Base-by-base conservation (phyloP, 2,329 filamentous ascomycete species). In the Ophiostoma ips region DNA sequence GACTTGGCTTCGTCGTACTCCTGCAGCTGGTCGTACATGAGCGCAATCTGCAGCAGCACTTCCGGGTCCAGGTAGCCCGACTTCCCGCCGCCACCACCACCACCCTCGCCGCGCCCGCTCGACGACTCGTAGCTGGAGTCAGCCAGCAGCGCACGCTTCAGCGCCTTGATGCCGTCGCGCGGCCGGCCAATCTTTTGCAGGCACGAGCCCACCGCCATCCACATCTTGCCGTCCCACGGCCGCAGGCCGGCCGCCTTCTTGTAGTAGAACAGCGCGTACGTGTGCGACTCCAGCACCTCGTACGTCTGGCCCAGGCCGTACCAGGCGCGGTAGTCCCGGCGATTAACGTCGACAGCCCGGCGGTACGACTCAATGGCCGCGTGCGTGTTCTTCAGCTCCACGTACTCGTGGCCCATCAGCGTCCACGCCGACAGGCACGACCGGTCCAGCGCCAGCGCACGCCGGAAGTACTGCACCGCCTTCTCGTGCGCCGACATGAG, bases 181-280 rank as follows among this genome's bases (percentile, higher is more conserved):
- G 87, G 73, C 50, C 89, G 81, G 48, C 82, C 83, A 75, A 95
- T 94, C 62, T 89, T 90, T 54, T 90, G 84, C 55, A 94, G 81
- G 62, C 90, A 95, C 33, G 85, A 85, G 10, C 87, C 92, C 5
- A 98, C 88, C 0, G 92, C 92, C 70, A 92, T 84, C 92, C 92
- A 98, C 86, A 98, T 94, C 66, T 96, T 96, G 0, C 89, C 87
- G 58, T 98, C 92, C 73, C 90, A 95, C 0, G 90, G 88, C n/a
- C 89, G 80, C 2, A 98, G 71, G 0, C 88, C 87, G 0, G 90
- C 90, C 0, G 92, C 92, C 51, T 92, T 87, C 62, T 96, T 94
- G 69, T 95, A 95, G 67, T 98, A 98, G 76, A 92, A 96, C 0
- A 98, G 69, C 1, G 90, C 89, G 63, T 98, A 98, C 40, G 89